Evolutionary conservation across 2,329 filamentous ascomycete genomes (phyloP).

Genomic region (Ustilaginoidea virens): DNA sequence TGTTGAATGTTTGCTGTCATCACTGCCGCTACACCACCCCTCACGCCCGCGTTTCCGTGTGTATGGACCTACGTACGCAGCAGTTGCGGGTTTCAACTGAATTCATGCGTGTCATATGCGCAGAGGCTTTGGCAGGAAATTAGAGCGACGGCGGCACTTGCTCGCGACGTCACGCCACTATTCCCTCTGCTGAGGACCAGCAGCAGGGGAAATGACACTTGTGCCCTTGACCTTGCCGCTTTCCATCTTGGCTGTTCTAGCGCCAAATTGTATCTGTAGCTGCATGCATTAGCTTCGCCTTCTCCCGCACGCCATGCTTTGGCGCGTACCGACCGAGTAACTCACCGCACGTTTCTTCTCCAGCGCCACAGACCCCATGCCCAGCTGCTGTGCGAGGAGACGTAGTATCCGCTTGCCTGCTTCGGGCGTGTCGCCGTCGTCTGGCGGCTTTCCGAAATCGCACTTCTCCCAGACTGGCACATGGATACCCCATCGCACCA

Average conservation of each 20-base stretch:
- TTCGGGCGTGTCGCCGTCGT: slow-evolving; percentile 26
- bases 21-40: slow-evolving; percentile 34
- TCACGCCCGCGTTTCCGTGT: no score
- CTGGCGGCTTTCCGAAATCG: slow-evolving; percentile 49
- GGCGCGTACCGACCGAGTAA: neutral
- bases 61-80: no score
- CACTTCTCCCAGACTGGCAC: slow-evolving; percentile 74
- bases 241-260: slow-evolving; percentile 73
- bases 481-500: slow-evolving; percentile 67
- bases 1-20: slow-evolving; percentile 50
- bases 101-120: no score
- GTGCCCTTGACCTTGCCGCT: slow-evolving; percentile 54
- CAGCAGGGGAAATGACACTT: slow-evolving; percentile 33
- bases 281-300: neutral
- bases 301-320: neutral
- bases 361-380: slow-evolving; percentile 53
- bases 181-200: no score
- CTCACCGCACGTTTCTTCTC: slow-evolving; percentile 55
- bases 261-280: slow-evolving; percentile 62
- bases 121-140: no score
- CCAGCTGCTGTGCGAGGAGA: slow-evolving; percentile 58
- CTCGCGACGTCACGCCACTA: no score
- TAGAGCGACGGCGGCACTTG: neutral
- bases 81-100: no score
- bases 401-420: slow-evolving; percentile 70